Base-by-base conservation (phyloP, 2,329 filamentous ascomycete genomes). In the Trichocomaceae sp. region DNA sequence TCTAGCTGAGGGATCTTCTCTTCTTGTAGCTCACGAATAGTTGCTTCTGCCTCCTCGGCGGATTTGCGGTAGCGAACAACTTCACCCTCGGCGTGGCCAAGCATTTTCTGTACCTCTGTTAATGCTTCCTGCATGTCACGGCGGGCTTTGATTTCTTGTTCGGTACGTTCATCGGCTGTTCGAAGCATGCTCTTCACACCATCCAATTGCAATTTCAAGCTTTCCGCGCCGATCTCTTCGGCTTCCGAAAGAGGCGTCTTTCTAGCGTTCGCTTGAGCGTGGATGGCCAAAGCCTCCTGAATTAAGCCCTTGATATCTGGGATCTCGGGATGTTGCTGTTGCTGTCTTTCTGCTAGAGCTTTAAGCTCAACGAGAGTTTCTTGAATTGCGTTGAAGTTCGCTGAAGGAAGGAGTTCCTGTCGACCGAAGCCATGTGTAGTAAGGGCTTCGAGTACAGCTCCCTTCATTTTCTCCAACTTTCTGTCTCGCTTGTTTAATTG, bases 391-490 rank as follows among this genome's bases (percentile, higher is more conserved):
- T 68, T 59, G 22, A 76, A 60, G 56, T 75, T 72, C 10, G 68
- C 57, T 31, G 64, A 61, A 29, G 65, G 50, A 33, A 57, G 57
- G 17, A 23, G n/a, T 33, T 55, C 57, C 10, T 63, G 62, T n/a
- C 66, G 61, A 47, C 63, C 63, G 12, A 63, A 55, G 19, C 70
- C 69, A 47, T 78, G 75, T 53, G 74, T 68, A 50, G 75, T 72
- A 31, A 96, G 73, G 4, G 85, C 86, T 63, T 88, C 83, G 17
- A 88, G 70, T 31, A 91, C 73, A 26, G 77, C 82, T 22, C 77
- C 75, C 52, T 85, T 77, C 60, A 99, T 89, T 68, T 92, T 90
- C 56, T 96, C 90, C 63, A 91, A 71, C 62, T 83, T 89, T 63
- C 85, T 85, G 65, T 95, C 90, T 58, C 85, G 82, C 58, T 67